A percentile compares a stretch with the other conserved stretches of the same genome.
These are phyloP conservation scores for Fusarium keratoplasticum DNA, from an alignment of 2,329 filamentous ascomycete species.

Conservation along the genomic window DNA sequence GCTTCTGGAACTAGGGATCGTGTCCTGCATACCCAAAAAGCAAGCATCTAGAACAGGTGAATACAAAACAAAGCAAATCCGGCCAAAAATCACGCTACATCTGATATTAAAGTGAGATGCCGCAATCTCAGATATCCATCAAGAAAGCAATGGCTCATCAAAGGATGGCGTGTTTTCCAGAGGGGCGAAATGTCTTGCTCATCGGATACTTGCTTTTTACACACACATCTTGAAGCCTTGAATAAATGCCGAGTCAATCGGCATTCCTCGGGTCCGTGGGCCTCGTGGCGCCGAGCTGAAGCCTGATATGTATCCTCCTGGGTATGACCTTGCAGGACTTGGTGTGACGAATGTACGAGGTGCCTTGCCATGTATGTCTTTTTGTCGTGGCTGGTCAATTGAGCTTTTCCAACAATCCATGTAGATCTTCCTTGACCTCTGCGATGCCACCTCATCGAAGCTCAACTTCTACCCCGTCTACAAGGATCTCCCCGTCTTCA, in stretches of 20 bases:
- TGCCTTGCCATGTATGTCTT: background rate
- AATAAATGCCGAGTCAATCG: background rate
- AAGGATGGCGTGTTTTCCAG: background rate
- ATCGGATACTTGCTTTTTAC: background rate
- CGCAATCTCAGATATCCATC: background rate
- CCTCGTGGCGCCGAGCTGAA: background rate
- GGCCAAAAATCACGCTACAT: background rate
- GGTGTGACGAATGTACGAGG: background rate
- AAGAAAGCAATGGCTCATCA: background rate
- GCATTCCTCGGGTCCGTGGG: background rate
- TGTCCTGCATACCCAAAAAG: background rate
- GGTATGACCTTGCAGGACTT: background rate
- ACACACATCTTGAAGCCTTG: background rate
- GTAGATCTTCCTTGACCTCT: background rate
- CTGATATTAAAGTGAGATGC: background rate
- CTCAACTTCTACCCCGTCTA: background rate
- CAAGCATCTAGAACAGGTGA: background rate
- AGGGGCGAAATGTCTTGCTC: background rate
- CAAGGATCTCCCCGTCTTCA: conserved; percentile 1
- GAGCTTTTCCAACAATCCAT: background rate
- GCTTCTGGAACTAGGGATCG: background rate
- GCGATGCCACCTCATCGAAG: background rate
- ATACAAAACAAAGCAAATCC: background rate
- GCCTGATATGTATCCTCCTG: background rate
- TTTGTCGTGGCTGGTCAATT: background rate